phyloP scores from a whole-genome alignment of 2,329 filamentous ascomycete species.

The Incumbomyces delicatus region DNA sequence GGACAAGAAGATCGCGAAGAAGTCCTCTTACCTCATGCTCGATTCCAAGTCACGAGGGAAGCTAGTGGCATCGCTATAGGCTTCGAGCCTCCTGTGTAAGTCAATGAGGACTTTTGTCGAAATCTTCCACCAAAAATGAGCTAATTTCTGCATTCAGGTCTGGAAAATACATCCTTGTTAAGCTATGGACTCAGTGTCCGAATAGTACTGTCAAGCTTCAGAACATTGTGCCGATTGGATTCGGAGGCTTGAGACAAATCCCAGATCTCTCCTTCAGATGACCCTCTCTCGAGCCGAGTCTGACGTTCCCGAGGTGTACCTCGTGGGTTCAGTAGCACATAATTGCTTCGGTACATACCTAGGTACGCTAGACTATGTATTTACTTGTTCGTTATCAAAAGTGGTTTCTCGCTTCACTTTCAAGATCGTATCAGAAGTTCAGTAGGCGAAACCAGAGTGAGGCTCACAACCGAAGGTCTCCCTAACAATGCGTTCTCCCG shows the following conservation, averaged over 20 bases:
- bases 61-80: constrained; percentile 69
- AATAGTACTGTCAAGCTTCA: constrained; percentile 82
- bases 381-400: too few species aligned
- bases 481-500: too few species aligned
- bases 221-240: constrained; percentile 72
- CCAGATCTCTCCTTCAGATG: constrained; percentile 3
- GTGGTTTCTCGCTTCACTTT: too few species aligned
- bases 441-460: too few species aligned
- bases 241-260: constrained; percentile 47
- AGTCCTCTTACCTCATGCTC: constrained; percentile 51
- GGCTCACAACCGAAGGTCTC: too few species aligned
- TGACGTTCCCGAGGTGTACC: too few species aligned
- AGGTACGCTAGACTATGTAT: too few species aligned
- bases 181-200: constrained; percentile 74
- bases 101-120: constrained; percentile 10
- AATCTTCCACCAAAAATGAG: background rate
- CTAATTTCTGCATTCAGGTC: constrained; percentile 25
- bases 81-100: constrained; percentile 67
- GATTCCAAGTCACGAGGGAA: constrained; percentile 76
- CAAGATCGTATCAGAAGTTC: too few species aligned
- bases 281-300: background rate
- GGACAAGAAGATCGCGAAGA: background rate
- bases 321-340: too few species aligned
- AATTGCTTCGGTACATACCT: too few species aligned
- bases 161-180: constrained; percentile 73